Evolutionary conservation across 306 rosid genomes (phyloP).

Genomic region (Betula pendula): DNA sequence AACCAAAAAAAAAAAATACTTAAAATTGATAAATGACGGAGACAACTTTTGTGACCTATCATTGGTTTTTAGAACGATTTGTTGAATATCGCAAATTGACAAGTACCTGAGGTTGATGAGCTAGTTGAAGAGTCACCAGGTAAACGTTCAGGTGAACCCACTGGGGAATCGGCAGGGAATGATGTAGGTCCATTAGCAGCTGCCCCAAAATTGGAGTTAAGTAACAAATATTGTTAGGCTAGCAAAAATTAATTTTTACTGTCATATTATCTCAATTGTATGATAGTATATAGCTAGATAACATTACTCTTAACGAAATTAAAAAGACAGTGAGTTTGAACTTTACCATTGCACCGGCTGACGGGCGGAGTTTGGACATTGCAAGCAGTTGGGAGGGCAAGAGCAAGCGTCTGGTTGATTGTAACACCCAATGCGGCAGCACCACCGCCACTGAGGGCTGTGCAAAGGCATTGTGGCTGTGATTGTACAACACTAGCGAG

Average conservation of each 20-base stretch:
- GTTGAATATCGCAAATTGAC: neutral
- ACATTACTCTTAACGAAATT: neutral
- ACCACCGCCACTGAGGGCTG: constrained; percentile 25
- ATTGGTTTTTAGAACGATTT: neutral
- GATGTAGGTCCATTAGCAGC: constrained; percentile 8
- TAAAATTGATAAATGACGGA: neutral
- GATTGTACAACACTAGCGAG: constrained; percentile 8
- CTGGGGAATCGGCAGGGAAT: constrained; percentile 6
- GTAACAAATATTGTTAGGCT: neutral
- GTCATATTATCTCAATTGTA: neutral
- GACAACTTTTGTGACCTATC: neutral
- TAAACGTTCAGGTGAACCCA: constrained; percentile 19
- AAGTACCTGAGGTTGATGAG: neutral
- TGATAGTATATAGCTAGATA: too few species aligned
- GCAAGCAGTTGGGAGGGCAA: constrained; percentile 27
- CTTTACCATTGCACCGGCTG: constrained; percentile 18
- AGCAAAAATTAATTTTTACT: too few species aligned
- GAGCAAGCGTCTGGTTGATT: constrained; percentile 28
- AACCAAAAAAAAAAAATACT: too few species aligned
- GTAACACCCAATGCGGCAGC: constrained; percentile 17
- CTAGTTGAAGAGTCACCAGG: neutral
- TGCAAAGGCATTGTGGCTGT: constrained; percentile 22
- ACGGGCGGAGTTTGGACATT: constrained; percentile 24
- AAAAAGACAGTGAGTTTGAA: neutral
- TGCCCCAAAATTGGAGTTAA: neutral